Percentiles rank a stretch among this genome's conserved stretches.
Evolutionary conservation across 2,329 filamentous ascomycete species (phyloP).

Genomic region (Aspergillus sergii): DNA sequence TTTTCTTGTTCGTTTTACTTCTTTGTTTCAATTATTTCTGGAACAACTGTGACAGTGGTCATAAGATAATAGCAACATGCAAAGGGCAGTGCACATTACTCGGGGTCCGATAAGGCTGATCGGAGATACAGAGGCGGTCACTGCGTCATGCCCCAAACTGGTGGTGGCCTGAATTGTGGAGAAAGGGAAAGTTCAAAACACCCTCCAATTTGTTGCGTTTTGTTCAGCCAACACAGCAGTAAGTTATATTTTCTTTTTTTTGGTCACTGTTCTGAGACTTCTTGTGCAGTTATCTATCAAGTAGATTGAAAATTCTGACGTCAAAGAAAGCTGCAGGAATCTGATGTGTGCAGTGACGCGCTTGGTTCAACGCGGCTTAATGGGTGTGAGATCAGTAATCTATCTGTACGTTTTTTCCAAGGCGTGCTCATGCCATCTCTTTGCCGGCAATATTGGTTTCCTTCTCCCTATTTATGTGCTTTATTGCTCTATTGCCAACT

Average conservation of each 20-base stretch:
- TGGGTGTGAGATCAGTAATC: constrained; percentile 30
- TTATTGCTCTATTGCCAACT: constrained; percentile 9
- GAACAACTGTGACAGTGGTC: neutral
- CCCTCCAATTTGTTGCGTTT: constrained; percentile 23
- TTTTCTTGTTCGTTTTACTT: neutral
- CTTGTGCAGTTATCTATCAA: neutral
- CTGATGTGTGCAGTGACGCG: constrained; percentile 28
- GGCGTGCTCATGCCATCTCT: constrained; percentile 22
- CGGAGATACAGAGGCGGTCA: constrained; percentile 33
- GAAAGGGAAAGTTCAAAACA: constrained; percentile 42
- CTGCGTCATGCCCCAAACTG: constrained; percentile 37
- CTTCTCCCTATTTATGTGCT: neutral
- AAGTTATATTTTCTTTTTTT: constrained; percentile 8
- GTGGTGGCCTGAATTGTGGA: constrained; percentile 29
- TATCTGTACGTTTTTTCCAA: constrained; percentile 28
- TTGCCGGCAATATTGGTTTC: neutral
- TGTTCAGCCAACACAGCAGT: constrained; percentile 16
- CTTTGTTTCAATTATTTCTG: neutral
- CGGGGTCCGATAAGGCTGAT: constrained; percentile 35
- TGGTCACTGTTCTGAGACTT: neutral
- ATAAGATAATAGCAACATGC: neutral
- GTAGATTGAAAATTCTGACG: neutral
- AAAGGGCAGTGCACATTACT: neutral
- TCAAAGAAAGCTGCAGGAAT: constrained; percentile 10
- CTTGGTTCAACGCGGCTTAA: constrained; percentile 20